These are phyloP conservation scores for Epichloe festucae DNA, from an alignment of 2,329 filamentous ascomycete genomes.

Conservation along the genomic window DNA sequence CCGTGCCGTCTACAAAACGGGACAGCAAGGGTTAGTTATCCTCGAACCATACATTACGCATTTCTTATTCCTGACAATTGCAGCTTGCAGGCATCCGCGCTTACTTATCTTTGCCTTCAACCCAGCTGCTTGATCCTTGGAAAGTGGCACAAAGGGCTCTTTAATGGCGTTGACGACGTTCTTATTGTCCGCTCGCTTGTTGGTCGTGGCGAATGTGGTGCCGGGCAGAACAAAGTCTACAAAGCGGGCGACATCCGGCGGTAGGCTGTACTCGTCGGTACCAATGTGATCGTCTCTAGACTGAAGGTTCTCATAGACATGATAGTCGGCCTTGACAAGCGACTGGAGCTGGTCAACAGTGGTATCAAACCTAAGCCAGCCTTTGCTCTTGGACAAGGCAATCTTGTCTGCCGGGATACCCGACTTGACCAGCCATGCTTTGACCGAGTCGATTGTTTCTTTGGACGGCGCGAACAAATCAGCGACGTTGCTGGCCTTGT, in stretches of 20 bases:
- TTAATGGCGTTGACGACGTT: not conserved
- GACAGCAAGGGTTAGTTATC: not conserved
- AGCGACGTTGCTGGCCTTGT: conserved; percentile 28
- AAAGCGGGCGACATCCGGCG: conserved; percentile 21
- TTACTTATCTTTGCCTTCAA: not conserved
- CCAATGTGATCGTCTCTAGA: conserved; percentile 23
- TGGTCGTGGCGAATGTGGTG: conserved; percentile 10
- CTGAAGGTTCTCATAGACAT: conserved; percentile 31
- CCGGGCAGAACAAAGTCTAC: conserved; percentile 30
- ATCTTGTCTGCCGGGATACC: conserved; percentile 37
- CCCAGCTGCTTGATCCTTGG: not conserved
- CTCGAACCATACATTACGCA: not conserved
- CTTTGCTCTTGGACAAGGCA: conserved; percentile 34
- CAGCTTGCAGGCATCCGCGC: not conserved
- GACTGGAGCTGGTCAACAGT: conserved; percentile 39
- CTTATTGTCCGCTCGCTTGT: not conserved
- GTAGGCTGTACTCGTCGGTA: conserved; percentile 28
- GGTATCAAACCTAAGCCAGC: conserved; percentile 42
- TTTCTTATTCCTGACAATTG: not conserved
- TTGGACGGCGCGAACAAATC: conserved; percentile 28
- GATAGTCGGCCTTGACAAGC: conserved; percentile 39
- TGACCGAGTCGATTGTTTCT: conserved; percentile 35
- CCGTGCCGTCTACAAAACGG: conserved; percentile 1
- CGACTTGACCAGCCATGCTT: conserved; percentile 37
- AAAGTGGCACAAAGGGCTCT: not conserved